phyloP scores from a whole-genome alignment of 345 rosid genomes.

The Acer campestre region DNA sequence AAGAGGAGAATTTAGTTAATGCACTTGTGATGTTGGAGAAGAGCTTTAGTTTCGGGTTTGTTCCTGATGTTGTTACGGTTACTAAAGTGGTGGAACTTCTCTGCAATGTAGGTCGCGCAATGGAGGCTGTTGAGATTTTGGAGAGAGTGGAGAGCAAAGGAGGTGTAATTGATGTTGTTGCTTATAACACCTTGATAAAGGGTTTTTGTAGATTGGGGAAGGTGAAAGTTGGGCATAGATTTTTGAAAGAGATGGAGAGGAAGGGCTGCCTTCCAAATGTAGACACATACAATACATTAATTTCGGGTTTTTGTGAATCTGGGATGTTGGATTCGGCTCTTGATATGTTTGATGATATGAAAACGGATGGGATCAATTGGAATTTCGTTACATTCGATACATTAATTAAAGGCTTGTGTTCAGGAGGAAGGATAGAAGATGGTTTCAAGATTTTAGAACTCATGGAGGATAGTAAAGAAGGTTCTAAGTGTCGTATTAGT shows the following conservation, averaged over 20 bases:
- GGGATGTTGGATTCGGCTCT: slow-evolving; percentile 67
- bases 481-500: slow-evolving; percentile 38
- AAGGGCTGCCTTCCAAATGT: slow-evolving; percentile 79
- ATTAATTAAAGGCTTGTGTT: slow-evolving; percentile 58
- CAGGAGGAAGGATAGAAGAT: slow-evolving; percentile 51
- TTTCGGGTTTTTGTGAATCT: slow-evolving; percentile 58
- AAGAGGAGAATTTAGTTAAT: slow-evolving; percentile 65
- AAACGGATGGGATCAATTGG: slow-evolving; percentile 68
- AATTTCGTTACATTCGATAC: slow-evolving; percentile 60
- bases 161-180: slow-evolving; percentile 63
- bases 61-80: slow-evolving; percentile 67
- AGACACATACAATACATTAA: slow-evolving; percentile 66
- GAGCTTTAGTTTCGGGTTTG: slow-evolving; percentile 60
- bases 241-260: slow-evolving; percentile 76
- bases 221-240: slow-evolving; percentile 52
- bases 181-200: slow-evolving; percentile 68
- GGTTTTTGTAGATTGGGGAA: slow-evolving; percentile 72
- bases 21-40: slow-evolving; percentile 78
- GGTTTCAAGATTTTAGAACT: slow-evolving; percentile 71
- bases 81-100: slow-evolving; percentile 73
- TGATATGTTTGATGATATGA: slow-evolving; percentile 74
- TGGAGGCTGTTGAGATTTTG: slow-evolving; percentile 66
- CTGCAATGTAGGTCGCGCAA: slow-evolving; percentile 63
- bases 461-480: slow-evolving; percentile 60
- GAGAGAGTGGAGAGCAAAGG: slow-evolving; percentile 76